Conservation (phyloP, 2,329 filamentous ascomycete species). For the Fusarium sp. region DNA sequence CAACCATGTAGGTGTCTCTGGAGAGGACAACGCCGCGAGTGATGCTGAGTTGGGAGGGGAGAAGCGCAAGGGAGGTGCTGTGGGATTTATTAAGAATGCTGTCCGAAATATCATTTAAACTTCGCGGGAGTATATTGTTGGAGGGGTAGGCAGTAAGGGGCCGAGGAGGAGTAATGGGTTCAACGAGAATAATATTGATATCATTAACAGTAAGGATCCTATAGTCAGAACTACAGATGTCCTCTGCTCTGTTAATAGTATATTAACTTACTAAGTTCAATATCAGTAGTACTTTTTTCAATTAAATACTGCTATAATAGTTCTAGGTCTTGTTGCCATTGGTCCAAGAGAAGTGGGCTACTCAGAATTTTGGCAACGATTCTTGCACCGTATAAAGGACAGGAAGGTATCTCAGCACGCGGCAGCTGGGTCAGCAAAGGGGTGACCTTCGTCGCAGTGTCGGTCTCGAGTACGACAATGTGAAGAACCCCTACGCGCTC, state of each 20-base stretch:
- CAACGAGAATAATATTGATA: no score
- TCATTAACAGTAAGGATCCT: no score
- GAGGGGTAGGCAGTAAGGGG: background rate
- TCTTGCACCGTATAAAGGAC: background rate
- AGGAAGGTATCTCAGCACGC: background rate
- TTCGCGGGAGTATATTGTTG: background rate
- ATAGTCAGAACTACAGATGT: fast-evolving
- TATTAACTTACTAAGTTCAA: fast-evolving
- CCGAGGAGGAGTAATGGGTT: background rate
- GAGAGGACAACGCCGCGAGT: background rate
- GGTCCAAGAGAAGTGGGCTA: background rate
- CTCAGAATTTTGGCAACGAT: background rate
- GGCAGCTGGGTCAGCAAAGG: background rate
- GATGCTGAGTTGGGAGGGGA: background rate
- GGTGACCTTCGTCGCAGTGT: background rate
- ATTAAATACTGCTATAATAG: no score
- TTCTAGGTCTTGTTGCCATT: background rate
- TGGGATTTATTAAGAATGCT: background rate
- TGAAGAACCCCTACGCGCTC: background rate
- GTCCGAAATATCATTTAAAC: background rate
- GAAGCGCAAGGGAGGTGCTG: background rate
- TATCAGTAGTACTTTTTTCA: no score
- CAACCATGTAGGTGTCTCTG: background rate
- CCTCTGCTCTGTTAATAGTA: no score
- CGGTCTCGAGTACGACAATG: background rate